Evolutionary conservation across 228 moss, liverwort and hornwort genomes (phyloP).

Genomic region (Sphagnum magellanicum): DNA sequence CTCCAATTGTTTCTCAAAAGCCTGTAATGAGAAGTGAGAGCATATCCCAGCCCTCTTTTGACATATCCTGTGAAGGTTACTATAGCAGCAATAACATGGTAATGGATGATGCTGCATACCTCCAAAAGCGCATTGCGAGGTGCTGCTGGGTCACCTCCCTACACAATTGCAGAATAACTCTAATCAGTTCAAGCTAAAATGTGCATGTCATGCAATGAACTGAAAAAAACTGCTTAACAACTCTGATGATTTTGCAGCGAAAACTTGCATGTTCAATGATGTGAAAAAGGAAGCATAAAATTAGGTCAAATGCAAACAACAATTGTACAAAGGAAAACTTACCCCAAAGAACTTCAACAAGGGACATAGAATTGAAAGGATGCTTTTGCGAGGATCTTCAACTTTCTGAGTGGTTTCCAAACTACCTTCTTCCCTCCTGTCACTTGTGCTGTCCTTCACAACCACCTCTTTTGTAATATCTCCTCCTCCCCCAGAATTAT

Average conservation of each 20-base stretch:
- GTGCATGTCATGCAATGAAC: background rate
- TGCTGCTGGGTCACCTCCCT: conserved; percentile 93
- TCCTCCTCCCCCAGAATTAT: background rate
- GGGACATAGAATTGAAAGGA: conserved; percentile 80
- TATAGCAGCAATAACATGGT: background rate
- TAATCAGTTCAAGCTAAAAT: background rate
- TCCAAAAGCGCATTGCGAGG: conserved; percentile 83
- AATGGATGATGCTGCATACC: conserved; percentile 24
- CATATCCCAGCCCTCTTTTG: background rate
- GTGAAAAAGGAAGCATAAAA: background rate
- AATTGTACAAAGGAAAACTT: background rate
- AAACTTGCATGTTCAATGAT: background rate
- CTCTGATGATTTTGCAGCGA: background rate
- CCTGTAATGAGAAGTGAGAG: background rate
- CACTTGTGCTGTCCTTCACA: background rate
- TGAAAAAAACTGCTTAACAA: background rate
- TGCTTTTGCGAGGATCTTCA: conserved; percentile 15
- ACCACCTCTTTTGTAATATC: background rate
- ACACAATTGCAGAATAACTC: conserved; percentile 4
- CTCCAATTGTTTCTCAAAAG: background rate
- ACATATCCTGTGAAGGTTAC: background rate
- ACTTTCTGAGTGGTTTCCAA: background rate
- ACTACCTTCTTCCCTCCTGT: background rate
- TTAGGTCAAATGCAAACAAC: background rate
- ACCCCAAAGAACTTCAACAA: conserved; percentile 90